A percentile compares a stretch with the other conserved stretches of the same genome.
Evolutionary conservation across 2,329 filamentous ascomycete species (phyloP).

Genomic region (Teratosphaeria viscida): DNA sequence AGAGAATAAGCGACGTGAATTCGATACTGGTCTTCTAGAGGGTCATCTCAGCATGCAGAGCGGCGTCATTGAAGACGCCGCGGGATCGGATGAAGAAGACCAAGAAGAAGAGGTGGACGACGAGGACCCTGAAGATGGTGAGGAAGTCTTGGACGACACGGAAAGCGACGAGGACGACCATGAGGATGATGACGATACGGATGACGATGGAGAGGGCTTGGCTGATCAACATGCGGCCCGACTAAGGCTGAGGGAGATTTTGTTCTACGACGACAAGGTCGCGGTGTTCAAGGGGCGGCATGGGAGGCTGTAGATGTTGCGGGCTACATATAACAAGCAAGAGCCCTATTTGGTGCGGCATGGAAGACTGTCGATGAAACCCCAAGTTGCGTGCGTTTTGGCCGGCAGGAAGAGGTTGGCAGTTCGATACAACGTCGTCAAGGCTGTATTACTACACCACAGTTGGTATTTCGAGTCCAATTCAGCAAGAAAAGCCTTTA

Average conservation of each 20-base stretch:
- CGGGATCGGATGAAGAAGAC: conserved; percentile 37
- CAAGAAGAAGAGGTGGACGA: conserved; percentile 36
- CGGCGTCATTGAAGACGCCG: conserved; percentile 5
- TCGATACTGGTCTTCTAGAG: conserved; percentile 34
- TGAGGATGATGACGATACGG: conserved; percentile 29
- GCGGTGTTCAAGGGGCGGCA: conserved; percentile 70
- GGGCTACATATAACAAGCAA: background rate
- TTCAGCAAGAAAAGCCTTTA: background rate
- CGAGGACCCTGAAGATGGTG: conserved; percentile 32
- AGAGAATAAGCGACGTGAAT: conserved; percentile 44
- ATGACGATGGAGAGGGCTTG: conserved; percentile 5
- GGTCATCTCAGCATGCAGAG: conserved; percentile 35
- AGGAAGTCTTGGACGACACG: conserved; percentile 31
- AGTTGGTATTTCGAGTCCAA: background rate
- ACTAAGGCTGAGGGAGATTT: conserved; percentile 62
- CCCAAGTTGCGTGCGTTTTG: background rate
- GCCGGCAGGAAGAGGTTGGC: background rate
- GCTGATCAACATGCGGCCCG: conserved; percentile 21
- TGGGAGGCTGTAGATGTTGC: conserved; percentile 31
- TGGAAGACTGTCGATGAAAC: background rate
- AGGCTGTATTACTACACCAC: background rate
- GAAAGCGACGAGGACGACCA: conserved; percentile 20
- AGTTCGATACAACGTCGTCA: background rate
- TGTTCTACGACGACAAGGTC: conserved; percentile 77
- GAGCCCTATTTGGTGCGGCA: background rate